A percentile compares a stretch with the other conserved stretches of the same genome.
Conservation (phyloP, 495 filamentous ascomycete species). For the Sabuloglossum arenarium region DNA sequence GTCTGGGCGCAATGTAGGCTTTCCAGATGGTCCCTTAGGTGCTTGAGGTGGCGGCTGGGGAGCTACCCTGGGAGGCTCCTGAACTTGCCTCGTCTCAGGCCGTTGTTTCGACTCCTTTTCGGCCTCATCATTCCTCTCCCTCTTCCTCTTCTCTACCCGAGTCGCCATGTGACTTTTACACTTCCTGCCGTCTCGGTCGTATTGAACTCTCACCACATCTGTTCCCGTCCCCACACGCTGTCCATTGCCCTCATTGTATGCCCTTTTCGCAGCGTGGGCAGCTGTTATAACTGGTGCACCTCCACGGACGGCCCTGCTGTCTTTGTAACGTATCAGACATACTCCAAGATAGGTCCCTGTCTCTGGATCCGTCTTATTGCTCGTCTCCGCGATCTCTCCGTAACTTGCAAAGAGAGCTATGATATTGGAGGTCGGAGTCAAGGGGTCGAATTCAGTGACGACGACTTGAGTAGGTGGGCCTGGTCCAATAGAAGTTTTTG, state of each 20-base stretch:
- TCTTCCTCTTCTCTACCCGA: constrained; percentile 40
- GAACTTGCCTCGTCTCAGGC: constrained; percentile 15
- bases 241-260: constrained; percentile 46
- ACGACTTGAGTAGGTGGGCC: constrained; percentile 79
- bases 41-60: constrained; percentile 54
- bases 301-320: constrained; percentile 34
- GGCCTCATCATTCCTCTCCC: constrained; percentile 36
- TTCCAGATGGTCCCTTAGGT: constrained; percentile 69
- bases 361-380: constrained; percentile 77
- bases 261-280: constrained; percentile 53
- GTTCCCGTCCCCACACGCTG: constrained; percentile 45
- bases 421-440: constrained; percentile 60
- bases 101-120: constrained; percentile 18
- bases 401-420: constrained; percentile 64
- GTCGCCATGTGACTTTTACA: constrained; percentile 55
- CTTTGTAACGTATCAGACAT: constrained; percentile 73
- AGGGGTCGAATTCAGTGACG: constrained; percentile 80
- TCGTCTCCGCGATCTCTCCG: constrained; percentile 73
- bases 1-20: constrained; percentile 16
- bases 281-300: constrained; percentile 32
- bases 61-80: constrained; percentile 11
- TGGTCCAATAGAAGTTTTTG: constrained; percentile 61
- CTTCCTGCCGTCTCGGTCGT: constrained; percentile 68
- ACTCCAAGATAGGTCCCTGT: constrained; percentile 87
- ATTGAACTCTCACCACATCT: constrained; percentile 53